Percentiles rank a stretch among this genome's conserved stretches.
phyloP scores from a whole-genome alignment of 1,284 basidiomycete species.

The Cutaneotrichosporon curvatum region DNA sequence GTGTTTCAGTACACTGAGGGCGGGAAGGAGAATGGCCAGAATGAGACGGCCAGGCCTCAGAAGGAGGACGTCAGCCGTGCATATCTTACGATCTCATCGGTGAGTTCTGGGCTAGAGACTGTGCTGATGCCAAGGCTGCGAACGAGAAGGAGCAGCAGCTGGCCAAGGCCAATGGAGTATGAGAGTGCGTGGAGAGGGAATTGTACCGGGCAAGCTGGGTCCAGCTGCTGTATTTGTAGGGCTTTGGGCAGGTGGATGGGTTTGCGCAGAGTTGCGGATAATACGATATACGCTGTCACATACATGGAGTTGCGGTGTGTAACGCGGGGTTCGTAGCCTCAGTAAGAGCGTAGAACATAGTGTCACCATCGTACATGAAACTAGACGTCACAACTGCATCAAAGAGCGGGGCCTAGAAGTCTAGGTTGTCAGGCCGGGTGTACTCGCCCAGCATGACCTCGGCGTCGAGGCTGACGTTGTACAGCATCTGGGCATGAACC shows the following conservation, averaged over 20 bases:
- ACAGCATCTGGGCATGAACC: constrained; percentile 16
- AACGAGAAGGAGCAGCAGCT: constrained; percentile 10
- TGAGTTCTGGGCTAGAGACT: neutral
- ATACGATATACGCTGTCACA: no score
- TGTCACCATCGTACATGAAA: no score
- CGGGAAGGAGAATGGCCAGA: constrained; percentile 17
- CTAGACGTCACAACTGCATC: no score
- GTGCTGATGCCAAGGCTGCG: constrained; percentile 2
- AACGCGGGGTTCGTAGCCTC: no score
- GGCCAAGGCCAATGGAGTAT: no score
- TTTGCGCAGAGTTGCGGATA: no score
- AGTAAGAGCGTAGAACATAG: no score
- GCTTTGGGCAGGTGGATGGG: no score
- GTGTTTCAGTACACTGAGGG: constrained; percentile 27
- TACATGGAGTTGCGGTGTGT: no score
- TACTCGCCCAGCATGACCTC: constrained; percentile 21
- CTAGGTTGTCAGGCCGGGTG: constrained; percentile 16
- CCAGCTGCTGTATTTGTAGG: no score
- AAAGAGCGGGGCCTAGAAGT: constrained; percentile 1
- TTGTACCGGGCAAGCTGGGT: no score
- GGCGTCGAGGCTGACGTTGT: constrained; percentile 14
- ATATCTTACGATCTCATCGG: constrained; percentile 46
- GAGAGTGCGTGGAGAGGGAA: no score
- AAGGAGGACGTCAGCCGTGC: constrained; percentile 21
- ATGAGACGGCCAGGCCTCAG: constrained; percentile 11